phyloP scores from a whole-genome alignment of 2,329 filamentous ascomycete genomes.

The Fusarium secorum region DNA sequence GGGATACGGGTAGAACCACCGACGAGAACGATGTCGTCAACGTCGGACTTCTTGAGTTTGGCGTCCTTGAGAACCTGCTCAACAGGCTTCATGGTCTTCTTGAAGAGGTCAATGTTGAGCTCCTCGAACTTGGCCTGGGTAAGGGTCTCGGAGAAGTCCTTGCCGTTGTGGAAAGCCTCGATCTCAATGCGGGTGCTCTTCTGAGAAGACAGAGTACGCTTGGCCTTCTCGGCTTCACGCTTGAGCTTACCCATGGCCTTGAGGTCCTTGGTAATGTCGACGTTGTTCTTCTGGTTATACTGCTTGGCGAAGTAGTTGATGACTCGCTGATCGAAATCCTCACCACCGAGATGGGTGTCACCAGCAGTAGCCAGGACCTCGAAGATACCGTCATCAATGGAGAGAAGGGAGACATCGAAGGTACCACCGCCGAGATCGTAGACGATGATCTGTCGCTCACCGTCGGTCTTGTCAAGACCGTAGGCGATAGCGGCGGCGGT shows the following conservation, averaged over 20 bases:
- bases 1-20: conserved; percentile 99
- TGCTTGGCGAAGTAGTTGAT: conserved; percentile 96
- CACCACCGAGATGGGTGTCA: conserved; percentile 97
- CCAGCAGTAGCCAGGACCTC: conserved; percentile 93
- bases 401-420: conserved; percentile 92
- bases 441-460: conserved; percentile 88
- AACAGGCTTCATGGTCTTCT: conserved; percentile 98
- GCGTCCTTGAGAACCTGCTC: conserved; percentile 98
- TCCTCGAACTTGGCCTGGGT: conserved; percentile 99
- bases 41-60: conserved; percentile 93
- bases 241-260: conserved; percentile 99
- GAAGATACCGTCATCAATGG: conserved; percentile 90
- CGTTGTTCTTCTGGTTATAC: conserved; percentile 98
- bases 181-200: conserved; percentile 96
- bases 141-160: conserved; percentile 97
- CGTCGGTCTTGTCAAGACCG: conserved; percentile 85
- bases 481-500: conserved; percentile 96
- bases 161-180: conserved; percentile 94
- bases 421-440: conserved; percentile 95
- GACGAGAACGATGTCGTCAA: conserved; percentile 96
- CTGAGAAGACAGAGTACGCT: conserved; percentile 95
- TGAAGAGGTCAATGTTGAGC: conserved; percentile 98
- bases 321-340: conserved; percentile 98
- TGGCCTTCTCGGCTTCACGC: conserved; percentile 99
- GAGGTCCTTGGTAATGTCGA: conserved; percentile 90